Conservation (phyloP, 2,329 filamentous ascomycete genomes). For the Fusarium sp. region DNA sequence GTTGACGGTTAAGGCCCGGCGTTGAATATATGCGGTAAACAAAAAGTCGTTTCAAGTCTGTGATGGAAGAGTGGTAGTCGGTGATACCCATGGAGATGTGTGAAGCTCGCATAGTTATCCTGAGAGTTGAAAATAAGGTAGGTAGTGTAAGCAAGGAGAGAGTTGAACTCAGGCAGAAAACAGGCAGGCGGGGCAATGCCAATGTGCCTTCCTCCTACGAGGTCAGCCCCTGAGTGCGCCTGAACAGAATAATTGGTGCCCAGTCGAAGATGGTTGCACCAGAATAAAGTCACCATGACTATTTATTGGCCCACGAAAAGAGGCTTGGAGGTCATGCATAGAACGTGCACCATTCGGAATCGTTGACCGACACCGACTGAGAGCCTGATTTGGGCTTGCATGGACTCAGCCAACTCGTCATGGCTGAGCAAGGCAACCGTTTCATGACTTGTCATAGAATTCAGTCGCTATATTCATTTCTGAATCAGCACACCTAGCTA, state of each 20-base stretch:
- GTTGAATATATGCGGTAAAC: too few species aligned
- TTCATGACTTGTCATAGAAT: too few species aligned
- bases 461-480: too few species aligned
- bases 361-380: not conserved
- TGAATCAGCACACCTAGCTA: too few species aligned
- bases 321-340: not conserved
- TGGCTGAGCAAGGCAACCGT: not conserved
- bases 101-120: too few species aligned
- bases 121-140: too few species aligned
- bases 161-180: not conserved
- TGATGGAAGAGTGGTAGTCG: too few species aligned
- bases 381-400: not conserved
- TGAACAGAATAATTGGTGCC: not conserved
- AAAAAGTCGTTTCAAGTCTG: too few species aligned
- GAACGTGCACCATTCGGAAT: not conserved
- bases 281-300: not conserved
- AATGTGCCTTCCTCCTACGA: not conserved
- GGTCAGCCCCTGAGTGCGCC: not conserved
- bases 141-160: not conserved
- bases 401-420: not conserved
- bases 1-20: too few species aligned
- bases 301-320: not conserved
- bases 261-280: not conserved
- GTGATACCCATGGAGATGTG: too few species aligned
- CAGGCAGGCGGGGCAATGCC: too few species aligned